These are phyloP conservation scores for Mycena citricolor DNA, from an alignment of 1,284 basidiomycete species.

Conservation along the genomic window DNA sequence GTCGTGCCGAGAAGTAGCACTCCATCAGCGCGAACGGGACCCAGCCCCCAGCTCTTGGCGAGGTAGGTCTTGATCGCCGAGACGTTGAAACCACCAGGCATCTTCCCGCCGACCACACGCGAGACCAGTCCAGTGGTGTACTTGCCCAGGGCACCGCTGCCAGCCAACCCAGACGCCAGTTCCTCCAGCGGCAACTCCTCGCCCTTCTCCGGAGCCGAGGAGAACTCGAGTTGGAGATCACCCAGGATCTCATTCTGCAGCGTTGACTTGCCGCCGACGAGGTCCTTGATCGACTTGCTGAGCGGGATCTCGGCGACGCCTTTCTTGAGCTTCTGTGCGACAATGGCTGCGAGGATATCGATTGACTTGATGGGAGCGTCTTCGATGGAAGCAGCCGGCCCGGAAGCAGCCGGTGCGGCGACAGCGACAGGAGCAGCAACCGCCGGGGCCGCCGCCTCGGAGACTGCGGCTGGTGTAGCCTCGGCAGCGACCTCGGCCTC, in stretches of 20 bases:
- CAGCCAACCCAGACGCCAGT: slow-evolving; percentile 84
- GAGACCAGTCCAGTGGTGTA: slow-evolving; percentile 92
- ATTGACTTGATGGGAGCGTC: slow-evolving; percentile 91
- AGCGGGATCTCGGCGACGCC: slow-evolving; percentile 84
- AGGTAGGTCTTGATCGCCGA: slow-evolving; percentile 91
- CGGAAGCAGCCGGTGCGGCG: slow-evolving; percentile 48
- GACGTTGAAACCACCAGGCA: slow-evolving; percentile 98
- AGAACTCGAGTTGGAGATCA: slow-evolving; percentile 88
- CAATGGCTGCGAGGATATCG: slow-evolving; percentile 86
- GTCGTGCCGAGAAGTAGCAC: slow-evolving; percentile 92
- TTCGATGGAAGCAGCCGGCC: slow-evolving; percentile 74
- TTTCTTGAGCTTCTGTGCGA: slow-evolving; percentile 99
- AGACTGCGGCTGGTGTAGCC: slow-evolving; percentile 40
- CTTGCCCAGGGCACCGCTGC: slow-evolving; percentile 88
- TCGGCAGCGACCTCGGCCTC: slow-evolving; percentile 56
- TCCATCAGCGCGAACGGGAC: slow-evolving; percentile 83
- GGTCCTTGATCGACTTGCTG: slow-evolving; percentile 97
- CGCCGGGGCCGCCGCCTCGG: slow-evolving; percentile 45
- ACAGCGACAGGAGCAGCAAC: slow-evolving; percentile 45
- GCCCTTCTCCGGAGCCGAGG: slow-evolving; percentile 94
- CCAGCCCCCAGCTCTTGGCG: slow-evolving; percentile 92
- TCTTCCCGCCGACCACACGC: slow-evolving; percentile 91
- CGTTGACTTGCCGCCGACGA: slow-evolving; percentile 97
- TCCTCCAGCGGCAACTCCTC: slow-evolving; percentile 97
- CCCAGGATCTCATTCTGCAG: slow-evolving; percentile 96